Evolutionary conservation across 768 basidiomycete species (phyloP).

Genomic region (Psilocybe azurescens): DNA sequence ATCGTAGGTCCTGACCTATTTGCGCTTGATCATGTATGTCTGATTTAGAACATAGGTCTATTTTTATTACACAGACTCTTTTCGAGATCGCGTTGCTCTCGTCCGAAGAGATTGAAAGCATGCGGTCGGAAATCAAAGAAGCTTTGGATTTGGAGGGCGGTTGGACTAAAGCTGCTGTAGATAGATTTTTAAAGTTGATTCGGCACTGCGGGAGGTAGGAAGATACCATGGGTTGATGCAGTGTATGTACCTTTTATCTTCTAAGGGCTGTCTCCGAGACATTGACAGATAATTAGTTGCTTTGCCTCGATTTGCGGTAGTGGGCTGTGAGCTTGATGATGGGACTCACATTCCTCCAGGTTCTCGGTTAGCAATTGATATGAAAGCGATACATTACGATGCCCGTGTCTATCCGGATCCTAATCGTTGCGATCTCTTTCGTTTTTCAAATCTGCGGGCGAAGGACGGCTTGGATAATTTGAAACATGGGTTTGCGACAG

Average conservation of each 20-base stretch:
- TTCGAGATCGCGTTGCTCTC: conserved; percentile 39
- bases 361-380: conserved; percentile 37
- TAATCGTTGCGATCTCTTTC: conserved; percentile 38
- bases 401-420: conserved; percentile 40
- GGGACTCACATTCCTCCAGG: conserved; percentile 37
- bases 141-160: conserved; percentile 40
- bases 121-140: conserved; percentile 36
- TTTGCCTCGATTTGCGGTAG: conserved; percentile 32
- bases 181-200: conserved; percentile 41
- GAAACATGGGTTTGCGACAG: conserved; percentile 39
- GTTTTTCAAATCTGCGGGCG: conserved; percentile 39
- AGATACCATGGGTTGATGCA: conserved; percentile 39
- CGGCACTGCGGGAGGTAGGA: conserved; percentile 40
- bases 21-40: not conserved
- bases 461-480: conserved; percentile 29
- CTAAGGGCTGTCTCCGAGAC: not conserved
- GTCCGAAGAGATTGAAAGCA: conserved; percentile 32
- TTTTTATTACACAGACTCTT: conserved; percentile 40
- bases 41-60: conserved; percentile 29
- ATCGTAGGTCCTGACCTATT: conserved; percentile 30
- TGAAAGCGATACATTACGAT: conserved; percentile 40
- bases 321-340: conserved; percentile 33
- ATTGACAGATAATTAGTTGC: conserved; percentile 29
- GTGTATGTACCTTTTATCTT: conserved; percentile 23
- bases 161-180: conserved; percentile 39